These are phyloP conservation scores for Nannochloropsis gaditana DNA, from an alignment of 108 stramenopile species.

Conservation along the genomic window DNA sequence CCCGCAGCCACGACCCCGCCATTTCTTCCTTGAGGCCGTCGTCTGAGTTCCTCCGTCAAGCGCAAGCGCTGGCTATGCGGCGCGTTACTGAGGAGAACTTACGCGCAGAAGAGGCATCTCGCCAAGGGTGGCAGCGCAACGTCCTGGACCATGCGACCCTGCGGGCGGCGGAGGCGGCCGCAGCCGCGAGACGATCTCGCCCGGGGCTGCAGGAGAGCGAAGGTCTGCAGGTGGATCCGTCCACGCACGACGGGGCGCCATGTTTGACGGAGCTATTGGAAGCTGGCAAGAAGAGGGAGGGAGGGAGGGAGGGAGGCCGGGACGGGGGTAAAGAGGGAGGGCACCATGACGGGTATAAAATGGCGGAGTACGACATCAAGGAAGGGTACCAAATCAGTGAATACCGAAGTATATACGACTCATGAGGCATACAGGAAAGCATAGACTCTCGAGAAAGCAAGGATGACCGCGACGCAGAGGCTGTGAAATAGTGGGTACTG, in stretches of 20 bases:
- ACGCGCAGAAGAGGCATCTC: background rate
- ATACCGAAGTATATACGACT: background rate
- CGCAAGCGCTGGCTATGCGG: background rate
- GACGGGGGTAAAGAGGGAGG: background rate
- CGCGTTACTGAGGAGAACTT: background rate
- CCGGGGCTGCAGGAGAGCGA: background rate
- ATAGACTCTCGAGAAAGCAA: too few relatives aligned
- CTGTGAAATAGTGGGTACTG: too few relatives aligned
- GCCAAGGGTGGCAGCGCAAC: background rate
- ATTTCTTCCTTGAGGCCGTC: background rate
- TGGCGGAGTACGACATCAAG: background rate
- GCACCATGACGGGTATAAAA: background rate
- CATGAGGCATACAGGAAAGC: background rate
- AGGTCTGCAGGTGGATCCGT: background rate
- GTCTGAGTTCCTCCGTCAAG: background rate
- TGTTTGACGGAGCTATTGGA: background rate
- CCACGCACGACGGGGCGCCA: background rate
- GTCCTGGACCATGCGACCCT: background rate
- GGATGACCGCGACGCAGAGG: too few relatives aligned
- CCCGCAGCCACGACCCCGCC: background rate
- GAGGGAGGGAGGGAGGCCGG: background rate
- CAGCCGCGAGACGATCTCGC: background rate
- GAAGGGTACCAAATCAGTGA: slow-evolving; percentile 3
- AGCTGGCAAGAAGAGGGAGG: background rate
- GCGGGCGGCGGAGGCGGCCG: slow-evolving; percentile 1